Evolutionary conservation across 208 protist species (phyloP).

Genomic region (Crithidia sp.): DNA sequence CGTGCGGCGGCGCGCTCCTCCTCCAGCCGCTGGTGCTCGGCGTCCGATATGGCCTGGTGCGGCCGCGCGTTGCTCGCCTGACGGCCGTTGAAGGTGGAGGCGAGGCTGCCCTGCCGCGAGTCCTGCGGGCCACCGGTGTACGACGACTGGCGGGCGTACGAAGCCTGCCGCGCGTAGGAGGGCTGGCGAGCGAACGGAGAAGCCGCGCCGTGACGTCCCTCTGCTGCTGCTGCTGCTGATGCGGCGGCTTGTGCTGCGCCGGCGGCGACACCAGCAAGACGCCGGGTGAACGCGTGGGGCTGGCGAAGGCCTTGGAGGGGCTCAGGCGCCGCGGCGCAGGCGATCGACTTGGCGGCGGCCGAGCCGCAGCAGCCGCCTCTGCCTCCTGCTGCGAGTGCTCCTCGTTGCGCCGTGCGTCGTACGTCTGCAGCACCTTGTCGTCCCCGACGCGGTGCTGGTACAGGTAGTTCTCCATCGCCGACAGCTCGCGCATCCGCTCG

Average conservation of each 20-base stretch:
- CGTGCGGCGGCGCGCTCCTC: constrained; percentile 46
- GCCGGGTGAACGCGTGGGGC: constrained; percentile 1
- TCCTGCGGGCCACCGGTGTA: background rate
- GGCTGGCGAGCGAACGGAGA: constrained; percentile 21
- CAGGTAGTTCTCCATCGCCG: constrained; percentile 76
- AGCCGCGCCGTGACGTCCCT: background rate
- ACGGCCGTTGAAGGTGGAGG: constrained; percentile 33
- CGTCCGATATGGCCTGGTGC: constrained; percentile 24
- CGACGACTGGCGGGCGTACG: constrained; percentile 16
- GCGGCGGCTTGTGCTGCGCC: constrained; percentile 4
- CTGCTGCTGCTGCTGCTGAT: constrained; percentile 15
- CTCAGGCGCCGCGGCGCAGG: constrained; percentile 23
- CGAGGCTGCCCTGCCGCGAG: constrained; percentile 15
- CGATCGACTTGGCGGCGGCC: background rate
- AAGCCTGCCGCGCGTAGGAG: constrained; percentile 20
- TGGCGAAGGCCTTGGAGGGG: constrained; percentile 11
- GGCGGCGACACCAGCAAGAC: constrained; percentile 27
- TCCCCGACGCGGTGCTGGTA: constrained; percentile 74
- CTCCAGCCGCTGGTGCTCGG: constrained; percentile 42
- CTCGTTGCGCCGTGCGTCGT: constrained; percentile 33
- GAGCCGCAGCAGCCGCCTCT: constrained; percentile 3
- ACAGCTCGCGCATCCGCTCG: constrained; percentile 51
- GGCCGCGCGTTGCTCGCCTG: constrained; percentile 54
- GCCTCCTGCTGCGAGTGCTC: constrained; percentile 21
- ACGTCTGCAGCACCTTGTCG: constrained; percentile 57